phyloP scores from a whole-genome alignment of 2,329 filamentous ascomycete species.

The Aspergillus sergii region DNA sequence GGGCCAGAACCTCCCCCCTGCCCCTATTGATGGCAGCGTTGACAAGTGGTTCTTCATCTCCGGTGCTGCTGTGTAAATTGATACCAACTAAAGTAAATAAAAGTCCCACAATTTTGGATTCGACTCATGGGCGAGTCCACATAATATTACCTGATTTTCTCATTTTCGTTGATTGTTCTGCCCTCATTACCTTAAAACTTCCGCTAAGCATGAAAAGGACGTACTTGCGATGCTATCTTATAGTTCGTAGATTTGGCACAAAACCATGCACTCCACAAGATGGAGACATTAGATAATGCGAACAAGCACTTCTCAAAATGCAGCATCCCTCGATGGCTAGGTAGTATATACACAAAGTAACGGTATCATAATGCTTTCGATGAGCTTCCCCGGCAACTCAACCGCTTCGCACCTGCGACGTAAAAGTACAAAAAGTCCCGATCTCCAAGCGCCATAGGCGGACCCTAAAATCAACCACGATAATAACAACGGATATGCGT shows the following conservation, averaged over 20 bases:
- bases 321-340: slow-evolving; percentile 9
- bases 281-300: not conserved
- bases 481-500: slow-evolving; percentile 16
- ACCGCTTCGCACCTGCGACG: slow-evolving; percentile 2
- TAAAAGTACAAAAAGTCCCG: slow-evolving; percentile 7
- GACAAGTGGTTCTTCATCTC: slow-evolving; percentile 99
- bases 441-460: slow-evolving; percentile 6
- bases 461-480: slow-evolving; percentile 5
- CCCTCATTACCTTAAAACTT: not conserved
- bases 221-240: not conserved
- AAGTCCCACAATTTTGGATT: slow-evolving; percentile 25
- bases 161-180: not conserved
- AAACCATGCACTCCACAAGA: not conserved
- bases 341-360: slow-evolving; percentile 17
- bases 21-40: slow-evolving; percentile 91
- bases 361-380: slow-evolving; percentile 14
- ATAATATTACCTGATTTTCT: not conserved
- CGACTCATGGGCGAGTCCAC: slow-evolving; percentile 14
- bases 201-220: not conserved
- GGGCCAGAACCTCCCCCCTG: slow-evolving; percentile 78
- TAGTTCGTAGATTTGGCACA: not conserved
- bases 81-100: slow-evolving; percentile 30
- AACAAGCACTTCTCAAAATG: not conserved
- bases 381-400: not conserved
- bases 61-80: slow-evolving; percentile 77